phyloP scores from a whole-genome alignment of 108 stramenopile species.

The Fistulifera pelliculosa region DNA sequence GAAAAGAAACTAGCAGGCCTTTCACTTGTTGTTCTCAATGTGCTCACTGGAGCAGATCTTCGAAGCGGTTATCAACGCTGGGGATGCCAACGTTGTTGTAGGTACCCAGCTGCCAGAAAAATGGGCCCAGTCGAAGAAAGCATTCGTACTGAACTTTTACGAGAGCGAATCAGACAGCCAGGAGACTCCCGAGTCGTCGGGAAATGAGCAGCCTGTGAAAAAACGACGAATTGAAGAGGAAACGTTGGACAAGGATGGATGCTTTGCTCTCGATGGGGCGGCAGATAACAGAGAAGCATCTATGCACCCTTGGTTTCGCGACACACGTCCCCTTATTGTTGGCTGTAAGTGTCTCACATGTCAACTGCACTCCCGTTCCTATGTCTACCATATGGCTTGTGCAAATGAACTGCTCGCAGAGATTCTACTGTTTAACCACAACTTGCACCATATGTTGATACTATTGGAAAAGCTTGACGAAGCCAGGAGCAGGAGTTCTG shows the following conservation, averaged over 20 bases:
- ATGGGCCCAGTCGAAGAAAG: slow-evolving; percentile 16
- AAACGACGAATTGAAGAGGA: neutral
- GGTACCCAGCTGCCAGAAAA: slow-evolving; percentile 15
- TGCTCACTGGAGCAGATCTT: slow-evolving; percentile 12
- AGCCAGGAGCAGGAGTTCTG: no score
- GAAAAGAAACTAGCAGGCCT: neutral
- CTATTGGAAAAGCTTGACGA: slow-evolving; percentile 5
- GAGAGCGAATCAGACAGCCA: no score
- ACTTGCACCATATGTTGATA: slow-evolving; percentile 61
- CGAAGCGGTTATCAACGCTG: neutral
- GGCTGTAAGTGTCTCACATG: slow-evolving; percentile 11
- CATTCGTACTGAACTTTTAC: slow-evolving; percentile 6
- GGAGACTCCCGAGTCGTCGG: no score
- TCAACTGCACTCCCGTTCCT: slow-evolving; percentile 37
- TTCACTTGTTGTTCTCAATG: slow-evolving; percentile 5
- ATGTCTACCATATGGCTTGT: slow-evolving; percentile 71
- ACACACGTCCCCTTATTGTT: slow-evolving; percentile 1
- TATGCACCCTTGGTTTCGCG: slow-evolving; percentile 9
- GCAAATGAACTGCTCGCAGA: slow-evolving; percentile 81
- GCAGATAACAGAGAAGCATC: slow-evolving; percentile 2
- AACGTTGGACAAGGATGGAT: slow-evolving; percentile 11
- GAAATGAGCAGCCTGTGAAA: no score
- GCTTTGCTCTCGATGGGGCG: neutral
- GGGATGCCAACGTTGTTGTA: slow-evolving; percentile 5
- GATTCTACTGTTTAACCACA: slow-evolving; percentile 71